Evolutionary conservation across 495 filamentous ascomycete genomes (phyloP).

Genomic region (Penicillium angulare): DNA sequence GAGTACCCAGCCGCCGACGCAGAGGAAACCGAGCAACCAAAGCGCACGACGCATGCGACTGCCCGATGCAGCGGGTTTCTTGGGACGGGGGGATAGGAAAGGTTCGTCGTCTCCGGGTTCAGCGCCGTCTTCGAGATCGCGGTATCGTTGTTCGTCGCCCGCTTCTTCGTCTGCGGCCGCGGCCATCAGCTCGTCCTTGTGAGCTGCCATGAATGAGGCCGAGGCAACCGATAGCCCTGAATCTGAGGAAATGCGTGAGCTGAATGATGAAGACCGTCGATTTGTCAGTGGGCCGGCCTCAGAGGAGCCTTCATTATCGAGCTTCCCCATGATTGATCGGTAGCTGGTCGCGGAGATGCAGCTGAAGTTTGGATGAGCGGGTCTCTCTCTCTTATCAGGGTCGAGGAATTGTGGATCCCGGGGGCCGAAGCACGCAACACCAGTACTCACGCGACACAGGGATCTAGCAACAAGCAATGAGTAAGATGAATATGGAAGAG

Average conservation of each 20-base stretch:
- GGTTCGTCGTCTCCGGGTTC: constrained; percentile 28
- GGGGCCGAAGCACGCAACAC: background rate
- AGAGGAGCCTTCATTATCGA: constrained; percentile 23
- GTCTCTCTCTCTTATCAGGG: constrained; percentile 17
- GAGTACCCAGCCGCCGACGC: constrained; percentile 75
- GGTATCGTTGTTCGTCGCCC: constrained; percentile 28
- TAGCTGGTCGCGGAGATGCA: background rate
- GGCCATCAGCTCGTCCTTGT: constrained; percentile 20
- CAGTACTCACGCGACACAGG: background rate
- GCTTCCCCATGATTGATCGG: constrained; percentile 32
- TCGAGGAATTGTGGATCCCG: constrained; percentile 9
- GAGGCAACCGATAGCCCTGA: constrained; percentile 41
- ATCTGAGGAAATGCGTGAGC: constrained; percentile 35
- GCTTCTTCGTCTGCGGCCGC: constrained; percentile 5
- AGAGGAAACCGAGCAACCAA: constrained; percentile 63
- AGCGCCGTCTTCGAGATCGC: constrained; percentile 38
- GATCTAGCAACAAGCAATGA: background rate
- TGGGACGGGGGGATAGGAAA: constrained; percentile 19
- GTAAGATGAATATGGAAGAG: background rate
- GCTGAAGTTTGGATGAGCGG: no score
- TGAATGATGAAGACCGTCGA: constrained; percentile 25
- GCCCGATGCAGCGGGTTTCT: constrained; percentile 20
- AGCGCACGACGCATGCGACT: constrained; percentile 58
- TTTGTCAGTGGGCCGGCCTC: constrained; percentile 29
- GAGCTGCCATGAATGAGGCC: constrained; percentile 27